Evolutionary conservation across 352 stramenopile species (phyloP), one percentile per base, ranked within the genome.

Genomic region (Blastocystis sp.): DNA sequence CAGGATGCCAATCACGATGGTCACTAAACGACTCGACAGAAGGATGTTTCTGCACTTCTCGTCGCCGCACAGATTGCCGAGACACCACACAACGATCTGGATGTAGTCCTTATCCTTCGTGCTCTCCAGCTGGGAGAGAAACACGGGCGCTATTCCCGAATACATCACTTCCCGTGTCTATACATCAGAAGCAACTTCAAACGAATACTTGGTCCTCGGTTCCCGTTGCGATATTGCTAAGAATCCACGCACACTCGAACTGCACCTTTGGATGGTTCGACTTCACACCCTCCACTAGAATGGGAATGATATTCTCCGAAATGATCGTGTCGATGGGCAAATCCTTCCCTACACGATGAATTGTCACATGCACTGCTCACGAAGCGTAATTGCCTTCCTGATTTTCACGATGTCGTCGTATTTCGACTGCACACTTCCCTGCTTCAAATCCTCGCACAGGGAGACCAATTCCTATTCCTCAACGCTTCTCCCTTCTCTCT

Each of bases 111-210:
- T 85, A 29, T 85, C 74, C 0, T 85, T 85, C 13, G 51, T 59
- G 2, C 13, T 55, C 29, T 66, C 26, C 19, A 85, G 51, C 33
- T 85, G 74, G 6, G 16, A 37, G n/a, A 85, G 45, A 16, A 85
- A 50, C 12, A 85, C 39, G 13, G 74, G 74, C 41, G 41, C 55
- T 19, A 85, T 24, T 60, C 74, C 51, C 21, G 74, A 85, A 45
- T 85, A 85, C 41, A 85, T 67, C 51, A 85, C 74, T 29, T 85
- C 74, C 35, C 45, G 74, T 13, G 74, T 85, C 74, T 85, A 69
- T 21, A 26, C 12, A 35, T 37, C n/a, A 31, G 21, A 26, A 67
- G 16, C n/a, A 39, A 24, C 24, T 80, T 26, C 1, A 13, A 29
- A 85, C 3, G 6, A 31, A 2, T 69, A 85, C 74, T 29, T 85